Base-by-base conservation (phyloP, 139 green algal genomes). In the Volvox reticuliferus region DNA sequence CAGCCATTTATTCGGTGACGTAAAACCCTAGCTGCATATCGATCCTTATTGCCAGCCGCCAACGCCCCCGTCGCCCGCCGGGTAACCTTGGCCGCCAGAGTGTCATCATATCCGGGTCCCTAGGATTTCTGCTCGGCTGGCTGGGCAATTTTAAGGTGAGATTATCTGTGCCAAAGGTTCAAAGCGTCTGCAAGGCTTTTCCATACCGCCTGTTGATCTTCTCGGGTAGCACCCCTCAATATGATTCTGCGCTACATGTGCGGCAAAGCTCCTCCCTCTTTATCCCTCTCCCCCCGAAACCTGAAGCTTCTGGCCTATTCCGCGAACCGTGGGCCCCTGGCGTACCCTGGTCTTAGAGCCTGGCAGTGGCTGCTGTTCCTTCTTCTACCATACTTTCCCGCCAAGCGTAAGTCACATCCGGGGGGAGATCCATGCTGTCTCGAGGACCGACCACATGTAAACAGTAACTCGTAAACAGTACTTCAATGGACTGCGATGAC, bases 61-160 rank as follows among this genome's bases (percentile, higher is more conserved):
- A 55, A 55, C 44, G 44, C 44, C 44, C 44, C 44, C 44, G 5
- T 28, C 65, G 65, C 65, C 6, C 65, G 21, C 65, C 6, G 12
- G 65, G 21, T 16, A 73, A 5, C 65, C 65, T 16, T 73, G 2
- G 21, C 24, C 37, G 0, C 21, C 69, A 89, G 85, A 82, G n/a
- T 30, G n/a, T 89, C 18, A 61, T 82, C 22, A 19, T 61, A 9
- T 35, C 9, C 3, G 85, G 85, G 6, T 75, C 28, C 44, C 44
- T 76, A 2, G 86, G 71, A 50, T 90, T 90, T 75, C 44, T 83
- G 50, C 6, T 90, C 13, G 50, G 21, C n/a, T 90, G 71, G 86
- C 9, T 90, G 86, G n/a, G 50, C n/a, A 90, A 90, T 55, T 90
- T 90, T n/a, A 90, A 90, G 86, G 86, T 83, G 12, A 73, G 65